Conservation (phyloP, 2,329 filamentous ascomycete genomes). For the Dryadomyces quercus-mongolicae region DNA sequence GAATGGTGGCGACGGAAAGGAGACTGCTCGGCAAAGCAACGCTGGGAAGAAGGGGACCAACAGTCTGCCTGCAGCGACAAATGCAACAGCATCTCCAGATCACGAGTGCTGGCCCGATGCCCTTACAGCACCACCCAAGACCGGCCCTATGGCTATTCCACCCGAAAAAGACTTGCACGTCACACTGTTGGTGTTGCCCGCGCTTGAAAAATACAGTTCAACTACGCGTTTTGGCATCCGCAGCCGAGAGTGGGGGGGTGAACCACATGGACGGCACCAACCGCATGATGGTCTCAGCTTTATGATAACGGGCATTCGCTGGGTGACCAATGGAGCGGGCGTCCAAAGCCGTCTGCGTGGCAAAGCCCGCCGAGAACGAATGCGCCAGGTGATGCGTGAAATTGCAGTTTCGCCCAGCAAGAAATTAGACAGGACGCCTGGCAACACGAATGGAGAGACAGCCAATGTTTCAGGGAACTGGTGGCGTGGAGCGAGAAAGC, state of each 20-base stretch:
- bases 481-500: conserved; percentile 10
- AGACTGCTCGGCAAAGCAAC: conserved; percentile 15
- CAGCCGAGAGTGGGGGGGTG: conserved; percentile 61
- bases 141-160: conserved; percentile 52
- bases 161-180: conserved; percentile 72
- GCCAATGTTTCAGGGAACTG: conserved; percentile 10
- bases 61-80: not conserved
- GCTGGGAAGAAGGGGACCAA: conserved; percentile 16
- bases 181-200: conserved; percentile 71
- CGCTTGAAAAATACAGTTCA: conserved; percentile 62
- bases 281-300: conserved; percentile 80
- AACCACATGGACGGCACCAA: conserved; percentile 11
- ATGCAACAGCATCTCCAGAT: not conserved
- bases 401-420: conserved; percentile 27
- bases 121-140: conserved; percentile 40
- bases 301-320: conserved; percentile 69
- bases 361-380: conserved; percentile 42
- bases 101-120: conserved; percentile 23
- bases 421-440: conserved; percentile 18
- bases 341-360: conserved; percentile 43
- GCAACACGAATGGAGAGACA: conserved; percentile 10
- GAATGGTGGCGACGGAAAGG: conserved; percentile 17
- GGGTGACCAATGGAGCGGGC: conserved; percentile 66
- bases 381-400: conserved; percentile 42
- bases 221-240: conserved; percentile 70